Conservation (phyloP, 495 filamentous ascomycete genomes). For the Sabuloglossum arenarium region DNA sequence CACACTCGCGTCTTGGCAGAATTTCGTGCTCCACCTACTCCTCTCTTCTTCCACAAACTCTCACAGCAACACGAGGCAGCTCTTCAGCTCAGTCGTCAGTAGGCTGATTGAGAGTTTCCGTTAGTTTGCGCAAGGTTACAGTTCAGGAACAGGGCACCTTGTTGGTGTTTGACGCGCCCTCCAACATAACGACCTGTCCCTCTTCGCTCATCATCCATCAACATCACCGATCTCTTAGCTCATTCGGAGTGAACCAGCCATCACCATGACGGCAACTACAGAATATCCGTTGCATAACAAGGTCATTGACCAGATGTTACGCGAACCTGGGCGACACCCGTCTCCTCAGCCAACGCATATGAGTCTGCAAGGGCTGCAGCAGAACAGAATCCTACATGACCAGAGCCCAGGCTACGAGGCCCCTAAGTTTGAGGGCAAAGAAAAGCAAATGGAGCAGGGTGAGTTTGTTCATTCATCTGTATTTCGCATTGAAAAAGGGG, state of each 20-base stretch:
- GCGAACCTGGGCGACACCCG: constrained; percentile 39
- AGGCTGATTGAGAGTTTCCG: not conserved
- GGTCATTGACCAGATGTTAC: constrained; percentile 33
- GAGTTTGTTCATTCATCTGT: constrained; percentile 10
- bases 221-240: not conserved
- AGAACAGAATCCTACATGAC: constrained; percentile 51
- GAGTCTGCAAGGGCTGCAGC: constrained; percentile 37
- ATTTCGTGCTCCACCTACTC: not conserved
- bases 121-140: not conserved
- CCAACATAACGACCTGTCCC: not conserved
- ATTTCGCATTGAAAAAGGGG: not conserved
- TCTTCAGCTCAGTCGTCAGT: not conserved
- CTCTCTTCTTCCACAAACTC: not conserved
- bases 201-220: not conserved
- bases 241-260: not conserved
- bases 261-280: not conserved
- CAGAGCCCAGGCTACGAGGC: constrained; percentile 91
- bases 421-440: constrained; percentile 85
- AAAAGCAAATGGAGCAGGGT: constrained; percentile 83
- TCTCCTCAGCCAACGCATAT: constrained; percentile 87
- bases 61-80: not conserved
- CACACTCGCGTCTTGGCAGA: too few relatives aligned
- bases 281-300: not conserved
- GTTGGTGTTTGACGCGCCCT: not conserved
- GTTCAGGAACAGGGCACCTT: not conserved